Evolutionary conservation across 2,329 filamentous ascomycete genomes (phyloP).

Genomic region (Teratosphaeria zuluensis): DNA sequence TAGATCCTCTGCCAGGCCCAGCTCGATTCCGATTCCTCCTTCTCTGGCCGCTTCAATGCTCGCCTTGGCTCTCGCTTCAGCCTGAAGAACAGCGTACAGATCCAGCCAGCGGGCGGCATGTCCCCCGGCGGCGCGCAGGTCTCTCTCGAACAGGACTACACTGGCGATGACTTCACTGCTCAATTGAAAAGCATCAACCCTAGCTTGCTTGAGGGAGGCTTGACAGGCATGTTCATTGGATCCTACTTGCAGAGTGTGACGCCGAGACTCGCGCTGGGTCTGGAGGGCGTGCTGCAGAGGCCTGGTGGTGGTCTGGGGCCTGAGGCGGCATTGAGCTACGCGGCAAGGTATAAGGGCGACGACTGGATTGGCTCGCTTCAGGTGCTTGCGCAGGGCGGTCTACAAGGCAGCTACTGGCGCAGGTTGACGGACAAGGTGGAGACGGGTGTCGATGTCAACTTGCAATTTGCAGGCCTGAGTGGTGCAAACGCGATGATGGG

Average conservation of each 20-base stretch:
- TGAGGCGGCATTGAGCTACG: slow-evolving; percentile 86
- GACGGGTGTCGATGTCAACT: slow-evolving; percentile 87
- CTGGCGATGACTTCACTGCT: slow-evolving; percentile 83
- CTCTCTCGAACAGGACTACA: slow-evolving; percentile 93
- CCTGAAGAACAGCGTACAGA: slow-evolving; percentile 79
- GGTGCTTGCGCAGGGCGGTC: slow-evolving; percentile 74
- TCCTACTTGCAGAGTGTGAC: slow-evolving; percentile 94
- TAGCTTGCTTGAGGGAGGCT: slow-evolving; percentile 79
- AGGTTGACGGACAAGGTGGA: slow-evolving; percentile 89
- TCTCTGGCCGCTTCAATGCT: slow-evolving; percentile 87
- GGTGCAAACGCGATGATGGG: slow-evolving; percentile 57
- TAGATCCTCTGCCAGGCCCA: slow-evolving; percentile 94
- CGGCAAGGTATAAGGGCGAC: slow-evolving; percentile 76
- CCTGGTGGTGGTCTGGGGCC: slow-evolving; percentile 73
- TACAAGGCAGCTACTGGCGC: slow-evolving; percentile 92
- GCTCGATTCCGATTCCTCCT: slow-evolving; percentile 81
- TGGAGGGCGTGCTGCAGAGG: slow-evolving; percentile 92
- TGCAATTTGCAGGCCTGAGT: slow-evolving; percentile 62
- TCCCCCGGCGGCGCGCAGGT: slow-evolving; percentile 69
- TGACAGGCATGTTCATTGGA: slow-evolving; percentile 92
- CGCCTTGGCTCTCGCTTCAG: slow-evolving; percentile 73
- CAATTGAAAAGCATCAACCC: slow-evolving; percentile 92
- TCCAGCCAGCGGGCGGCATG: slow-evolving; percentile 47
- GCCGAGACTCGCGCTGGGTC: slow-evolving; percentile 71
- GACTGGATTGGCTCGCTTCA: slow-evolving; percentile 93